Percentiles rank a stretch among this genome's conserved stretches.
Conservation (phyloP, 2,329 filamentous ascomycete species). For the Myriosclerotinia scirpicola region DNA sequence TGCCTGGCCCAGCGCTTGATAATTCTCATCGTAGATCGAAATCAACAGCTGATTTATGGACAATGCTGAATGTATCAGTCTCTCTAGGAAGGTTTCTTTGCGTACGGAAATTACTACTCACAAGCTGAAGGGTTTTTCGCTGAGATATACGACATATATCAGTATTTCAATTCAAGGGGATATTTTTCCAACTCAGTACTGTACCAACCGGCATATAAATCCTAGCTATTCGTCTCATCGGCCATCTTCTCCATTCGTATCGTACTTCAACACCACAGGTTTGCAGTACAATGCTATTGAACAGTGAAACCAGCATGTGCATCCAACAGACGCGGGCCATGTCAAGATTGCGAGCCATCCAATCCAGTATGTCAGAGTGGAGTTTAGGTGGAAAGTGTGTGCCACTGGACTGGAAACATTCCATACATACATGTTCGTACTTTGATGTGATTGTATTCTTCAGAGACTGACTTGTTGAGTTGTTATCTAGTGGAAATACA, state of each 20-base stretch:
- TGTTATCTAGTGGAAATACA: slow-evolving; percentile 18
- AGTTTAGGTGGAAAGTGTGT: slow-evolving; percentile 56
- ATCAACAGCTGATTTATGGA: slow-evolving; percentile 39
- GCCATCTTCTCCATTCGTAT: slow-evolving; percentile 48
- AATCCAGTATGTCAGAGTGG: slow-evolving; percentile 56
- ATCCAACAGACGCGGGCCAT: slow-evolving; percentile 61
- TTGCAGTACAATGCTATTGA: slow-evolving; percentile 63
- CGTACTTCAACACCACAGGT: slow-evolving; percentile 61
- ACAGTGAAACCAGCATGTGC: slow-evolving; percentile 56
- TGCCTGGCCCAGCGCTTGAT: slow-evolving; percentile 50
- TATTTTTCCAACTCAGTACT: slow-evolving; percentile 45
- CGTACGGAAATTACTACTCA: slow-evolving; percentile 51
- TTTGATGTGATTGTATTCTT: not conserved
- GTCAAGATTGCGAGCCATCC: slow-evolving; percentile 61
- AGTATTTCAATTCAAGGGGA: slow-evolving; percentile 51
- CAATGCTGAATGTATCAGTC: slow-evolving; percentile 42
- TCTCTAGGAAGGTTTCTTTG: slow-evolving; percentile 55
- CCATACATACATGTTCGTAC: slow-evolving; percentile 42
- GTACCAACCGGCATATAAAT: slow-evolving; percentile 46
- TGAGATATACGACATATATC: slow-evolving; percentile 52
- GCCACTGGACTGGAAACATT: slow-evolving; percentile 55
- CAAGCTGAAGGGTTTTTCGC: slow-evolving; percentile 50
- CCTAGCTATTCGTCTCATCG: slow-evolving; percentile 40
- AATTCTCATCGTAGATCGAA: slow-evolving; percentile 47
- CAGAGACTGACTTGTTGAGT: not conserved